A percentile compares a stretch with the other conserved stretches of the same genome.
These are phyloP conservation scores for Vitis rotundifolia DNA, from an alignment of 164 flowering plant species.

Conservation along the genomic window DNA sequence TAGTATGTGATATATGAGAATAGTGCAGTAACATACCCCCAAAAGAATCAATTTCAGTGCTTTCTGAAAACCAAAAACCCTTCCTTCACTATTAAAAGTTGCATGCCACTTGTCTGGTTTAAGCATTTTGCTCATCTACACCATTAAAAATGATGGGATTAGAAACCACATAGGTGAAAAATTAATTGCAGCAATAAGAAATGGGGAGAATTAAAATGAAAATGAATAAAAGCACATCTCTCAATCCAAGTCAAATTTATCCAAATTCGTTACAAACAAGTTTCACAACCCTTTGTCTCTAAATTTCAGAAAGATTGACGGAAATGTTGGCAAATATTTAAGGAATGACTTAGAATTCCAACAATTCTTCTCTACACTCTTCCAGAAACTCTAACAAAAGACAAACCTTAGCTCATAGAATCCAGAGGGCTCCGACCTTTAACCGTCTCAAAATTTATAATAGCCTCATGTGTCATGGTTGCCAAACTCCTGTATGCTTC, in stretches of 20 bases:
- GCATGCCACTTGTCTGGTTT: slow-evolving; percentile 90
- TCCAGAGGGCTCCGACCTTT: no score
- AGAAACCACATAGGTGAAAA: neutral
- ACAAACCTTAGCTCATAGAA: no score
- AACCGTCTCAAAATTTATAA: no score
- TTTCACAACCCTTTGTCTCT: neutral
- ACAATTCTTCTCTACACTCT: no score
- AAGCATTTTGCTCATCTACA: slow-evolving; percentile 78
- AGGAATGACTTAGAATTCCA: no score
- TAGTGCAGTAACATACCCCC: slow-evolving; percentile 56
- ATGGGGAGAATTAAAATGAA: neutral
- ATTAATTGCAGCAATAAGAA: neutral
- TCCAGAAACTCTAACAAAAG: no score
- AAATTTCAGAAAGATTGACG: no score
- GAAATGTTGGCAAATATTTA: no score
- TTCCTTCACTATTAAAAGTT: slow-evolving; percentile 72
- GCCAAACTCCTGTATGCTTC: no score
- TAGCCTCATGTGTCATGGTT: no score
- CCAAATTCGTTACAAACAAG: neutral
- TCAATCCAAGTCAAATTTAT: neutral
- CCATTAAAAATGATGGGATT: slow-evolving; percentile 14
- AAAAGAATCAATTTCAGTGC: slow-evolving; percentile 65
- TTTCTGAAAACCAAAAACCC: slow-evolving; percentile 62
- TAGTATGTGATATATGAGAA: neutral
- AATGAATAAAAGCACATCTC: neutral